Conservation (phyloP, 495 filamentous ascomycete genomes). For the Bacidia rubella region DNA sequence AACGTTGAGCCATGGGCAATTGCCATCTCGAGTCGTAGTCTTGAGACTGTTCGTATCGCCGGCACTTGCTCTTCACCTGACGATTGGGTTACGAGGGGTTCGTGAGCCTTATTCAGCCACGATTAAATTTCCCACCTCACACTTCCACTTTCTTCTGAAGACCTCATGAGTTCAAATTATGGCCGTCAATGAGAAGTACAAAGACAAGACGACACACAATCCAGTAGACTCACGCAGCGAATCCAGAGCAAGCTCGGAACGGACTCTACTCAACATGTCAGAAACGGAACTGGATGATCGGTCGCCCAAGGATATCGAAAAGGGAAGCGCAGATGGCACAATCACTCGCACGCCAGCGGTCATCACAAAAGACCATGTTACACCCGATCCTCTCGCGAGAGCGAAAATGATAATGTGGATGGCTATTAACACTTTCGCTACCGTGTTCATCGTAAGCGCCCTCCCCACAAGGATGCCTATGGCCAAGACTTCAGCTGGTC, state of each 20-base stretch:
- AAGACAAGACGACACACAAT: neutral
- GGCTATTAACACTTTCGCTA: conserved; percentile 17
- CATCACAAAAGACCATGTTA: conserved; percentile 15
- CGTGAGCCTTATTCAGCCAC: neutral
- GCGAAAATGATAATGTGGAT: conserved; percentile 17
- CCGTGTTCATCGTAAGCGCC: conserved; percentile 17
- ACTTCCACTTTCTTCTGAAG: neutral
- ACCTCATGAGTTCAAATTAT: neutral
- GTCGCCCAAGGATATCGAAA: conserved; percentile 10
- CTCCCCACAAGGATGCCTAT: no score
- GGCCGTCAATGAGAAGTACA: conserved; percentile 1
- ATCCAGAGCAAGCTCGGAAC: conserved; percentile 7
- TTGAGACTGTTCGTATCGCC: neutral
- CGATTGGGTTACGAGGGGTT: neutral
- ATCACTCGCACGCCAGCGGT: conserved; percentile 4
- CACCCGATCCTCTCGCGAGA: conserved; percentile 11
- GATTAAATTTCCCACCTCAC: neutral
- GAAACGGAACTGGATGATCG: conserved; percentile 14
- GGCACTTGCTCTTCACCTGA: no score
- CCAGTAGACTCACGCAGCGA: conserved; percentile 7
- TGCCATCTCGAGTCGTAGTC: no score
- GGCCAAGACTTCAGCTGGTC: no score
- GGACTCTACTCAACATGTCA: conserved; percentile 15
- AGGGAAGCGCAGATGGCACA: conserved; percentile 6
- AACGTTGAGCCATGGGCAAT: no score